A percentile compares a stretch with the other conserved stretches of the same genome.
Evolutionary conservation across 257 asterid species (phyloP).

Genomic region (Solanum piurae): DNA sequence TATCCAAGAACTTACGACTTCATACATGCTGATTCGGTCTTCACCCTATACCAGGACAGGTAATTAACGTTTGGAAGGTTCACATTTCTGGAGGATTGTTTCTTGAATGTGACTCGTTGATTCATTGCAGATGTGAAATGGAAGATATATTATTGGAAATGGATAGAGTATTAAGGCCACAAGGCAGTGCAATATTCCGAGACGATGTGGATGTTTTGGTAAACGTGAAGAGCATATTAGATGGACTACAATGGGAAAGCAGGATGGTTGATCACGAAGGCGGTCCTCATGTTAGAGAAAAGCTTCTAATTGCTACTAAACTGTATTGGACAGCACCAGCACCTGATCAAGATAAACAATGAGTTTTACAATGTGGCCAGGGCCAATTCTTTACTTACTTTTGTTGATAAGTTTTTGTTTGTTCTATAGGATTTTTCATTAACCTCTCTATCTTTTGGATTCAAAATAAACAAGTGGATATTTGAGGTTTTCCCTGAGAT

Average conservation of each 20-base stretch:
- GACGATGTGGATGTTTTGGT: constrained; percentile 71
- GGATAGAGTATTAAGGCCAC: constrained; percentile 80
- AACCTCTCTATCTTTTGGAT: background rate
- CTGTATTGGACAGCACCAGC: constrained; percentile 82
- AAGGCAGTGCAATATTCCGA: constrained; percentile 69
- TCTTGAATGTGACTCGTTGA: background rate
- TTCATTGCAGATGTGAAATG: constrained; percentile 46
- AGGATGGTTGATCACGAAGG: constrained; percentile 81
- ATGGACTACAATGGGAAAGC: constrained; percentile 72
- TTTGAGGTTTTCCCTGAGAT: background rate
- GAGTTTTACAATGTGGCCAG: background rate
- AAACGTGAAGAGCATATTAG: constrained; percentile 48
- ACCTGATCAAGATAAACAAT: constrained; percentile 15
- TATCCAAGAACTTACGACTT: constrained; percentile 92
- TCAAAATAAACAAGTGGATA: background rate
- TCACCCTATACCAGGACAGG: constrained; percentile 70
- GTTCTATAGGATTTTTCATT: background rate
- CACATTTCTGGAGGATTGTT: background rate
- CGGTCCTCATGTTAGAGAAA: constrained; percentile 75
- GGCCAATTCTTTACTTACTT: background rate
- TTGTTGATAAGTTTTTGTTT: background rate
- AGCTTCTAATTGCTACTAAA: constrained; percentile 73
- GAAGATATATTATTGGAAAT: constrained; percentile 73
- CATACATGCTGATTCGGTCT: constrained; percentile 64
- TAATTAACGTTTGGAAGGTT: constrained; percentile 5